Evolutionary conservation across 768 basidiomycete species (phyloP), one percentile per base, ranked within the genome.

Genomic region (Dioszegia aurantiaca): DNA sequence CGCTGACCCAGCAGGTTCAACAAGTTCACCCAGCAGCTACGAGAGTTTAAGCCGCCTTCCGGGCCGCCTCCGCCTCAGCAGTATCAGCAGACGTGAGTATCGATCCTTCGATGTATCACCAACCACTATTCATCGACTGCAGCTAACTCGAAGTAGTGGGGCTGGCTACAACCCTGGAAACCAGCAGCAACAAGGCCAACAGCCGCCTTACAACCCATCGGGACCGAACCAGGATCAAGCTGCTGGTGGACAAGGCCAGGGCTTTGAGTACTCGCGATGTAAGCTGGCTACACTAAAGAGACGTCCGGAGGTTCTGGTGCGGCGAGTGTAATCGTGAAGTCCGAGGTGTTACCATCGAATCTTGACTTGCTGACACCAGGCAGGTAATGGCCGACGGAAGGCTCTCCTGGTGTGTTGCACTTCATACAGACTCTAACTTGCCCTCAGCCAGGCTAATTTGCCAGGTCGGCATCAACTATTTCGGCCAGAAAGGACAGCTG

Each of bases 261-360:
- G 75, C 74, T 91, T 90, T 78, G 85, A 88, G 65, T 91, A 90
- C 68, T 92, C 90, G 1, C 88, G 88, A 65, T 95, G 92, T 70
- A 46, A 59, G 63, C n/a, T n/a, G n/a, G n/a, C n/a, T n/a, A n/a
- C n/a, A n/a, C n/a, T 65, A 37, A 8, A 37, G 17, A 17, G 17
- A 9, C 30, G 44, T 49, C 5, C 9, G 6, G 39, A 12, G n/a
- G 12, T 17, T 44, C 14, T 33, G 8, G 19, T 9, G 26, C 23
- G 26, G 17, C 30, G 10, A 33, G 4, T 37, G 23, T 12, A 21
- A 16, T 9, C 3, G n/a, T 21, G 43, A 4, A n/a, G n/a, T 4
- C 2, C 2, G 49, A 27, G 19, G 27, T n/a, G n/a, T n/a, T n/a
- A n/a, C n/a, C n/a, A n/a, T n/a, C n/a, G n/a, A n/a, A n/a, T n/a